phyloP scores from a whole-genome alignment of 345 rosid genomes.

The Hibiscus tridactylites region DNA sequence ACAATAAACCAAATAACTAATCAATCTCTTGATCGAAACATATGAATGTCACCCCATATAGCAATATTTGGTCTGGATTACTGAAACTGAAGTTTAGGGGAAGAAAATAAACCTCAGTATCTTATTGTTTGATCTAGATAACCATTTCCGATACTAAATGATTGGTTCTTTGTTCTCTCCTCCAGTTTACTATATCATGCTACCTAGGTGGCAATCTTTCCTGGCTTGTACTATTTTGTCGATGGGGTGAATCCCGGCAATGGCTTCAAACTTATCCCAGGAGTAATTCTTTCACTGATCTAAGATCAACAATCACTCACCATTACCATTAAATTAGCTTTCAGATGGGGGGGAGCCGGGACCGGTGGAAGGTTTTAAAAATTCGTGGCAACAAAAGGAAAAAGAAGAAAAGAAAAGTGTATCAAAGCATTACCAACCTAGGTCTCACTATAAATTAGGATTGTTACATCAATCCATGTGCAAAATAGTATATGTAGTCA shows the following conservation, averaged over 20 bases:
- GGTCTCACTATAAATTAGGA: conserved; percentile 2
- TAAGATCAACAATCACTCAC: background rate
- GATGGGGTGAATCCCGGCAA: background rate
- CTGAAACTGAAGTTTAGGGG: too few relatives aligned
- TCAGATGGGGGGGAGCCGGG: background rate
- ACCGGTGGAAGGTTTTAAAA: background rate
- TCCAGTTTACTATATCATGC: too few relatives aligned
- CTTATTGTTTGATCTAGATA: too few relatives aligned
- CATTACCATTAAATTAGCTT: background rate
- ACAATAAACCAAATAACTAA: background rate
- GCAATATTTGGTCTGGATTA: too few relatives aligned
- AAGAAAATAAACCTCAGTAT: too few relatives aligned
- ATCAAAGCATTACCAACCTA: background rate
- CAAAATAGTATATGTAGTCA: background rate
- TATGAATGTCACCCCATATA: background rate
- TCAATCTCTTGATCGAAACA: conserved; percentile 13
- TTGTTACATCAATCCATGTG: conserved; percentile 1
- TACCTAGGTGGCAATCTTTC: background rate
- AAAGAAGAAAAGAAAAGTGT: background rate
- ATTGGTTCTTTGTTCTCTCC: background rate
- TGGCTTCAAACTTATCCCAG: background rate
- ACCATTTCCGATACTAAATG: background rate
- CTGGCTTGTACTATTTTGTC: background rate
- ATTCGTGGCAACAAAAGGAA: background rate
- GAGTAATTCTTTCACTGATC: background rate